Conservation (phyloP, 768 basidiomycete genomes). For the Russula compacta region DNA sequence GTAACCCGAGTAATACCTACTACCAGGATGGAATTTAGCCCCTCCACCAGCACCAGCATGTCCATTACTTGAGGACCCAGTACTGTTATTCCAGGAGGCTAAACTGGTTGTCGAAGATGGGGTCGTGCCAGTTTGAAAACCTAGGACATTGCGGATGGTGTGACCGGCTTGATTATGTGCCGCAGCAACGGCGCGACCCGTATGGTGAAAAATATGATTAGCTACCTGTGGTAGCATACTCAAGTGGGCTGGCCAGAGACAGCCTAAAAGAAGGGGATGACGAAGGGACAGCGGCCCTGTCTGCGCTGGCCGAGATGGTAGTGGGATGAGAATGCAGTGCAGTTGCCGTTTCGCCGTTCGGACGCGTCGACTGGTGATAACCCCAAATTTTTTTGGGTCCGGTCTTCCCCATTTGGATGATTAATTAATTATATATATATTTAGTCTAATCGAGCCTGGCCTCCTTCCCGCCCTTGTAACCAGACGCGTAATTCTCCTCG, state of each 20-base stretch:
- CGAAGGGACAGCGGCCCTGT: background rate
- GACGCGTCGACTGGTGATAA: background rate
- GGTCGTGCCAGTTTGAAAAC: constrained; percentile 47
- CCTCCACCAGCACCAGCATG: constrained; percentile 57
- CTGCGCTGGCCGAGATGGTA: background rate
- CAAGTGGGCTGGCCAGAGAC: constrained; percentile 1
- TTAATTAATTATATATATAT: background rate
- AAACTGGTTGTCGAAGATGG: constrained; percentile 31
- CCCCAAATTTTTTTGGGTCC: background rate
- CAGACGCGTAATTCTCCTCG: background rate
- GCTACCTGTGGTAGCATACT: constrained; percentile 78
- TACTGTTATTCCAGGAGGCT: constrained; percentile 33
- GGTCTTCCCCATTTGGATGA: background rate
- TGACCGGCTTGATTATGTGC: constrained; percentile 63
- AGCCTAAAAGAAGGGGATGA: background rate
- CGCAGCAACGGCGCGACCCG: constrained; percentile 64
- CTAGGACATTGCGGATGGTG: constrained; percentile 69
- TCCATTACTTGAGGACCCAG: constrained; percentile 42
- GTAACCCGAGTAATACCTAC: constrained; percentile 61
- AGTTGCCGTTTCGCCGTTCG: background rate
- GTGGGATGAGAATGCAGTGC: background rate
- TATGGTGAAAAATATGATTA: constrained; percentile 66
- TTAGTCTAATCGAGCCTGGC: constrained; percentile 14
- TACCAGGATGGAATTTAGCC: constrained; percentile 61
- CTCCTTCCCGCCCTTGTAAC: constrained; percentile 5